A percentile compares a stretch with the other conserved stretches of the same genome.
phyloP scores from a whole-genome alignment of 2,329 filamentous ascomycete genomes.

The Colletotrichum lini region DNA sequence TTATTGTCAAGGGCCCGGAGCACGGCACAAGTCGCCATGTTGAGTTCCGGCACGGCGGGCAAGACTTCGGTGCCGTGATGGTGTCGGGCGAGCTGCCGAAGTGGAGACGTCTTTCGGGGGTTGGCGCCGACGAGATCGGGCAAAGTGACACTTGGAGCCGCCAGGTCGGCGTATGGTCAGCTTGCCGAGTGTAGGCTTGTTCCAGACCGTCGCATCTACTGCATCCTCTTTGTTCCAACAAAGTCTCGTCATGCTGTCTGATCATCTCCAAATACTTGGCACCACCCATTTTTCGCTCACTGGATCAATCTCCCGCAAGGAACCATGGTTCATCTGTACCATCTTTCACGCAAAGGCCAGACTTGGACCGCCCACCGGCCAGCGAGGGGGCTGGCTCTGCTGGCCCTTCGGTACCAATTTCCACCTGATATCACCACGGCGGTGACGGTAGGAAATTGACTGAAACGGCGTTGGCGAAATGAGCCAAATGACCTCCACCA shows the following conservation, averaged over 20 bases:
- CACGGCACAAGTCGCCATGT: background rate
- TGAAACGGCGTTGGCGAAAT: constrained; percentile 13
- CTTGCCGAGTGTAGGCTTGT: background rate
- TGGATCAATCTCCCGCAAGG: background rate
- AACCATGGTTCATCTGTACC: too few relatives aligned
- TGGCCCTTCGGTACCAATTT: background rate
- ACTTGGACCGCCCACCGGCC: too few relatives aligned
- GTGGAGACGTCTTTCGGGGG: background rate
- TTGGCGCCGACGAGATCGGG: constrained; percentile 13
- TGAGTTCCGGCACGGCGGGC: background rate
- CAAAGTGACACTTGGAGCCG: constrained; percentile 5
- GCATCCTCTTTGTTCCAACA: background rate
- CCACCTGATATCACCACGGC: background rate
- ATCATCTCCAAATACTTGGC: too few relatives aligned
- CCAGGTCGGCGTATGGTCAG: constrained; percentile 7
- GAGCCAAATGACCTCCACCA: constrained; percentile 22
- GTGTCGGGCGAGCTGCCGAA: background rate
- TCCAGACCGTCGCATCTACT: too few relatives aligned
- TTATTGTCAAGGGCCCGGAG: background rate
- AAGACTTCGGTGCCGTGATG: constrained; percentile 4
- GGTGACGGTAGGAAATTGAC: background rate
- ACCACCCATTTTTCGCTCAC: too few relatives aligned
- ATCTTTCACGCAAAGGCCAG: too few relatives aligned
- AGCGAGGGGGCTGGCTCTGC: too few relatives aligned
- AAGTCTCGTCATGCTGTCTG: too few relatives aligned